Conservation (phyloP, 257 asterid genomes). For the Primulina eburnea region DNA sequence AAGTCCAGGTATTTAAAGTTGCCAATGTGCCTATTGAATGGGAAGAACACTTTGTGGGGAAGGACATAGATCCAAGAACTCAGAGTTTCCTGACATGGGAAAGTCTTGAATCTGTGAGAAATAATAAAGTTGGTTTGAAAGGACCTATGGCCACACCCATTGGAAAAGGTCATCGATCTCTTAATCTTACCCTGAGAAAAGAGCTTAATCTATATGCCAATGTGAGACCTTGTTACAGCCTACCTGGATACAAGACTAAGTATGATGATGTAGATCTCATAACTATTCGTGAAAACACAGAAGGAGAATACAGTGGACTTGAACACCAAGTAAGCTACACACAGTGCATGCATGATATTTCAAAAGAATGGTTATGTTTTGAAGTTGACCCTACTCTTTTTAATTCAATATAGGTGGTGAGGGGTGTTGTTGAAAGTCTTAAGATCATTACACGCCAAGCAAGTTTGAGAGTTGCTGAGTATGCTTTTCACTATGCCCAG, state of each 20-base stretch:
- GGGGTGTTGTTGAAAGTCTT: slow-evolving; percentile 96
- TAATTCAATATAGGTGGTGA: slow-evolving; percentile 62
- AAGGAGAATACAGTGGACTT: slow-evolving; percentile 58
- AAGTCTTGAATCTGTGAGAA: slow-evolving; percentile 50
- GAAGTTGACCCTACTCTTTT: slow-evolving; percentile 16
- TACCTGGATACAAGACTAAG: slow-evolving; percentile 54
- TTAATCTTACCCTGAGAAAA: slow-evolving; percentile 52
- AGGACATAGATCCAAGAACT: slow-evolving; percentile 49
- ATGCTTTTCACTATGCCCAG: slow-evolving; percentile 93
- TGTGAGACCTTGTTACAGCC: slow-evolving; percentile 56
- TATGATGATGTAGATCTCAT: slow-evolving; percentile 50
- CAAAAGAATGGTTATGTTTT: background rate
- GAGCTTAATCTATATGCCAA: slow-evolving; percentile 54
- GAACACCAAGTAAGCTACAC: slow-evolving; percentile 44
- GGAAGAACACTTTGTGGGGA: slow-evolving; percentile 54
- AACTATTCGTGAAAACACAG: slow-evolving; percentile 57
- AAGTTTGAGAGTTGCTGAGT: slow-evolving; percentile 92
- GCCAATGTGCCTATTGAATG: slow-evolving; percentile 53
- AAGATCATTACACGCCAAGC: slow-evolving; percentile 96
- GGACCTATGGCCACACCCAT: slow-evolving; percentile 62
- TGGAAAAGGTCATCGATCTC: slow-evolving; percentile 56
- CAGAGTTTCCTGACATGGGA: slow-evolving; percentile 55
- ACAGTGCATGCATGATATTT: background rate
- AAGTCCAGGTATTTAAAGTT: slow-evolving; percentile 35
- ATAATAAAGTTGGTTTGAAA: slow-evolving; percentile 45